phyloP scores from a whole-genome alignment of 2,329 filamentous ascomycete genomes.

The Xylariaceae sp. region DNA sequence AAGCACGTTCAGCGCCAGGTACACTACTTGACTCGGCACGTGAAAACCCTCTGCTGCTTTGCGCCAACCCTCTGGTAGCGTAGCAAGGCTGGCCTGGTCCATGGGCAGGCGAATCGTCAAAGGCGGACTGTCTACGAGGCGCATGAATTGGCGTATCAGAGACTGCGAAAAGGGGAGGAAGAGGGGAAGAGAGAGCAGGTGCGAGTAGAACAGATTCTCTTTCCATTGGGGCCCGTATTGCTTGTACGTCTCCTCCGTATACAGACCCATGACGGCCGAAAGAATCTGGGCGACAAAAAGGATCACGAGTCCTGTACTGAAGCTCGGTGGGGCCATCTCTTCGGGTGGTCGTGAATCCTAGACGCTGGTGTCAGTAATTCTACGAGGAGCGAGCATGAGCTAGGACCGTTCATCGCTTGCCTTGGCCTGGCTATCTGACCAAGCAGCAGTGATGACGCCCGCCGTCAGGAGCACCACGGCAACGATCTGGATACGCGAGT shows the following conservation, averaged over 20 bases:
- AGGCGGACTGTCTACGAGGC: slow-evolving; percentile 62
- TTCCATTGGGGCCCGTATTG: slow-evolving; percentile 87
- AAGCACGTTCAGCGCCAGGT: slow-evolving; percentile 71
- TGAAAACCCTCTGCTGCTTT: slow-evolving; percentile 38
- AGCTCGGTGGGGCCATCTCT: slow-evolving; percentile 37
- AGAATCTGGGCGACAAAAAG: slow-evolving; percentile 86
- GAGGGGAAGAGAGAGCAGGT: slow-evolving; percentile 70
- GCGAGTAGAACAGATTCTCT: slow-evolving; percentile 94
- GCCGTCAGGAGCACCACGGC: slow-evolving; percentile 81
- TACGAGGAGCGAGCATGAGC: neutral
- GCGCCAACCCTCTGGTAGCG: slow-evolving; percentile 39
- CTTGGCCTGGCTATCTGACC: slow-evolving; percentile 85
- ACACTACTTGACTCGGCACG: slow-evolving; percentile 69
- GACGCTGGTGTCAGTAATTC: slow-evolving; percentile 25
- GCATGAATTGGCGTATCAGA: slow-evolving; percentile 61
- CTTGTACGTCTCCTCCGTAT: slow-evolving; percentile 86
- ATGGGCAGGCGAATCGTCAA: slow-evolving; percentile 45
- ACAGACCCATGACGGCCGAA: slow-evolving; percentile 91
- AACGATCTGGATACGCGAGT: slow-evolving; percentile 74
- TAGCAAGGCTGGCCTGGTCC: slow-evolving; percentile 29
- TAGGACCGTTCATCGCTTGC: slow-evolving; percentile 41
- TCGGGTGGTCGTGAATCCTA: slow-evolving; percentile 25
- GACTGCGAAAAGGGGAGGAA: slow-evolving; percentile 70
- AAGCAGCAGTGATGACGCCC: slow-evolving; percentile 83
- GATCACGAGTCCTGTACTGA: slow-evolving; percentile 71